Evolutionary conservation across 441 rosid genomes (phyloP).

Genomic region (Croton laevigatus): DNA sequence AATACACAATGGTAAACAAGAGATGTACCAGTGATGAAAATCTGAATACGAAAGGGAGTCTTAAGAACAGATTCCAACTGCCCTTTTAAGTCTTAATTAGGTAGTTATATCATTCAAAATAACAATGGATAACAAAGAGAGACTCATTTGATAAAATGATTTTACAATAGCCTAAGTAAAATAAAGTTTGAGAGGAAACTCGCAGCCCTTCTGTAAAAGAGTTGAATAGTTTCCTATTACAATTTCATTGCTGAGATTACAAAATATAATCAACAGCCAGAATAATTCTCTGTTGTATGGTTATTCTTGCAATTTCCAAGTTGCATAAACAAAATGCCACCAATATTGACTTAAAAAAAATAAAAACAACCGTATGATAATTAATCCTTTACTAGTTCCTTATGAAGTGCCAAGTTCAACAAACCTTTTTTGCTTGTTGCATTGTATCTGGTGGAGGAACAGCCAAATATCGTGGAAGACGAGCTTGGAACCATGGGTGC

Average conservation of each 20-base stretch:
- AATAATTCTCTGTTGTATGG: too few species aligned
- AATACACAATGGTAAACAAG: not conserved
- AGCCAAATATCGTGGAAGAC: slow-evolving; percentile 93
- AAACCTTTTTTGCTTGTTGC: slow-evolving; percentile 97
- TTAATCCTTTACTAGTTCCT: not conserved
- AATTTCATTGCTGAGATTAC: not conserved
- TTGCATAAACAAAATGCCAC: not conserved
- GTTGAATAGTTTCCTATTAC: not conserved
- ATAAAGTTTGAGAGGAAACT: not conserved
- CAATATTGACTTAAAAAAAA: not conserved
- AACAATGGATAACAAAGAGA: not conserved
- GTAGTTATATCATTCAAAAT: not conserved
- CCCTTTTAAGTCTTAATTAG: not conserved
- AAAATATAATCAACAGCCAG: not conserved
- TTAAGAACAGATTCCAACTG: not conserved
- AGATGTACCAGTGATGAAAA: not conserved
- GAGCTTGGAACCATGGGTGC: slow-evolving; percentile 93
- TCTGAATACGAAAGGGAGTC: not conserved
- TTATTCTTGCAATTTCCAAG: too few species aligned
- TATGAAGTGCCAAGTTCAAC: slow-evolving; percentile 9
- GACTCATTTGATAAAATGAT: not conserved
- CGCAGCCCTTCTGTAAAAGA: not conserved
- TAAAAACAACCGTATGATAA: not conserved
- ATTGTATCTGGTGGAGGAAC: slow-evolving; percentile 94
- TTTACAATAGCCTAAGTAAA: not conserved